A percentile compares a stretch with the other conserved stretches of the same genome.
phyloP scores from a whole-genome alignment of 345 rosid species.

The Toxicodendron radicans region DNA sequence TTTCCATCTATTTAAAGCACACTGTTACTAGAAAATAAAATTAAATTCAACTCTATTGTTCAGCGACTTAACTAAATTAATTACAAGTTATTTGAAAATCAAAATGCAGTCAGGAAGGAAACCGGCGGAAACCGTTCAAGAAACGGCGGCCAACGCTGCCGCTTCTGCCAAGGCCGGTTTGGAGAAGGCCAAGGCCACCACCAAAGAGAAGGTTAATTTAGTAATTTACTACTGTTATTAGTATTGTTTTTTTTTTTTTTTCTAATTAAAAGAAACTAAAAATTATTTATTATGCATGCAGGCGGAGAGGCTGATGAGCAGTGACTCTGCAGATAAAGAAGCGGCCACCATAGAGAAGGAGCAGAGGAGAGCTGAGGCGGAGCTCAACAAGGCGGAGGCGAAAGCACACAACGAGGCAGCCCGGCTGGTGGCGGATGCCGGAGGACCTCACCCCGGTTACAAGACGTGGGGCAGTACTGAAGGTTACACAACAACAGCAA shows the following conservation, averaged over 20 bases:
- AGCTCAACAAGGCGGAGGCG: conserved; percentile 49
- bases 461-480: conserved; percentile 26
- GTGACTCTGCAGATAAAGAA: conserved; percentile 56
- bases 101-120: conserved; percentile 13
- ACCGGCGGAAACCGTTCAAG: conserved; percentile 46
- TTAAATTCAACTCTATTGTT: no score
- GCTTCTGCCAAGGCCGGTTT: conserved; percentile 83
- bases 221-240: neutral
- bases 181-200: conserved; percentile 75
- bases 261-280: no score
- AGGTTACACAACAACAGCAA: neutral
- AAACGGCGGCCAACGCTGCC: conserved; percentile 59
- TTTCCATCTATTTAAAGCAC: no score
- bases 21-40: no score
- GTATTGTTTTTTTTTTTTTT: no score
- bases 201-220: conserved; percentile 60
- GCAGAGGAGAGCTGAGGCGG: conserved; percentile 45
- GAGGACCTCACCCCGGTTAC: conserved; percentile 10
- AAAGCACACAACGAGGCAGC: conserved; percentile 50
- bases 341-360: conserved; percentile 60
- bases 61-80: no score
- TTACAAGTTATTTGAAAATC: no score
- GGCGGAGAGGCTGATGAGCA: conserved; percentile 55
- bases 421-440: conserved; percentile 25
- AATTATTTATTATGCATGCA: conserved; percentile 7